A percentile compares a stretch with the other conserved stretches of the same genome.
Evolutionary conservation across 305 asterid species (phyloP).

Genomic region (Stenogyne calaminthoides): DNA sequence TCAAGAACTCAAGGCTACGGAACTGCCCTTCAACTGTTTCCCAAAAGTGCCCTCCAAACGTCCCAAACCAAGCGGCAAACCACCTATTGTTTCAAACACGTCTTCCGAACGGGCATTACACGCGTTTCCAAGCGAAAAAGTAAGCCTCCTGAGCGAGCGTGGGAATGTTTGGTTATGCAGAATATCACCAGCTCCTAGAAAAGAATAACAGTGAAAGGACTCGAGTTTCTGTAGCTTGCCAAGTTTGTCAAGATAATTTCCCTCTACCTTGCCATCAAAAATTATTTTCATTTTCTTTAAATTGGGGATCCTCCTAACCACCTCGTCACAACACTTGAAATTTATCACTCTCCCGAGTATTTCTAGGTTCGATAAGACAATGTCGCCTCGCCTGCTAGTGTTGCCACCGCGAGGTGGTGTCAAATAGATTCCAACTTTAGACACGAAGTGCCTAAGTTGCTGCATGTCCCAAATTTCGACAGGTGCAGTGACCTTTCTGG

Average conservation of each 20-base stretch:
- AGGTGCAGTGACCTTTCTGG: not conserved
- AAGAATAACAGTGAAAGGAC: slow-evolving; percentile 3
- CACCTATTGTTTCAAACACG: not conserved
- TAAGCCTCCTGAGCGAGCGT: not conserved
- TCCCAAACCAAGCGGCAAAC: not conserved
- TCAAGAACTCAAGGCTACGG: slow-evolving; percentile 14
- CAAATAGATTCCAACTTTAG: not conserved
- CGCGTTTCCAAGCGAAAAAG: not conserved
- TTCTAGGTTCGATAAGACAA: slow-evolving; percentile 2
- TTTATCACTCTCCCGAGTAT: not conserved
- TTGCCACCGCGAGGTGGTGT: slow-evolving; percentile 2
- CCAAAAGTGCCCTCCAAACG: slow-evolving; percentile 2
- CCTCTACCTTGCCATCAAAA: not conserved
- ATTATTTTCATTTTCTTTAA: slow-evolving; percentile 2
- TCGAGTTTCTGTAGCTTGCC: not conserved
- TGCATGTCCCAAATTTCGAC: slow-evolving; percentile 20
- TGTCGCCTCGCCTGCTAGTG: not conserved
- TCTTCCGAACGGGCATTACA: not conserved
- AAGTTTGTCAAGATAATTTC: not conserved
- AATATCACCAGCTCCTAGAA: not conserved
- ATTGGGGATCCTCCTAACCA: slow-evolving; percentile 24
- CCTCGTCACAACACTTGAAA: slow-evolving; percentile 23
- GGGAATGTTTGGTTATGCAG: not conserved
- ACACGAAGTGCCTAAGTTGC: slow-evolving; percentile 20
- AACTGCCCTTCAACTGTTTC: slow-evolving; percentile 25